These are phyloP conservation scores for Sanghuangporus weigelae DNA, from an alignment of 1,284 basidiomycete species.

Conservation along the genomic window DNA sequence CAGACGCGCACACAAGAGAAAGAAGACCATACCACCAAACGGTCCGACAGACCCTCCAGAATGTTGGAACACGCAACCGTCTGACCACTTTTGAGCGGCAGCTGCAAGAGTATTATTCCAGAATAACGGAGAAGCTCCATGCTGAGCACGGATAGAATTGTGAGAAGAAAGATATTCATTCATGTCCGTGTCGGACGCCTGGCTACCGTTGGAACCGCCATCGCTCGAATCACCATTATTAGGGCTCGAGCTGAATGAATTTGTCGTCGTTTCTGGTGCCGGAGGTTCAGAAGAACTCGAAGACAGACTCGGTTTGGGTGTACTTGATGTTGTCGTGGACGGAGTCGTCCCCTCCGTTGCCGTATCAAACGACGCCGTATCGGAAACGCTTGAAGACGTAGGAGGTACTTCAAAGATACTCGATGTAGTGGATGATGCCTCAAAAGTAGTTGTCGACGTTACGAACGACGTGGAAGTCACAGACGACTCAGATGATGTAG, in stretches of 20 bases:
- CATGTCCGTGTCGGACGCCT: constrained; percentile 20
- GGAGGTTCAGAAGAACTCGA: not conserved
- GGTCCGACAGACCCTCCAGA: constrained; percentile 57
- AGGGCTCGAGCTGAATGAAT: not conserved
- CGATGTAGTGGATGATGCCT: not conserved
- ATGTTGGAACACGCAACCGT: constrained; percentile 56
- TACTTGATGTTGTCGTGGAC: not conserved
- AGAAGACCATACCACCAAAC: constrained; percentile 43
- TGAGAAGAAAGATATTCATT: constrained; percentile 49
- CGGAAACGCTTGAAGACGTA: not conserved
- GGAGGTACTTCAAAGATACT: not conserved
- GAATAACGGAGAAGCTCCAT: constrained; percentile 51
- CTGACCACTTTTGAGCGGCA: constrained; percentile 61
- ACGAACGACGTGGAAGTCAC: not conserved
- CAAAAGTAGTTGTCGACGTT: not conserved
- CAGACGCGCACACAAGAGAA: not conserved
- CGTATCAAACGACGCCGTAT: not conserved
- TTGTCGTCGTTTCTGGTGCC: not conserved
- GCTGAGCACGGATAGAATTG: constrained; percentile 52
- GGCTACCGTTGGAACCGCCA: not conserved
- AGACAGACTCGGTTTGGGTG: not conserved
- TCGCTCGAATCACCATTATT: not conserved
- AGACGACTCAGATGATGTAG: not conserved
- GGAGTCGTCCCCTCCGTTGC: not conserved
- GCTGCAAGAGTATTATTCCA: constrained; percentile 53